Base-by-base conservation (phyloP, 805 yeast genomes). In the Candida tibetensis region DNA sequence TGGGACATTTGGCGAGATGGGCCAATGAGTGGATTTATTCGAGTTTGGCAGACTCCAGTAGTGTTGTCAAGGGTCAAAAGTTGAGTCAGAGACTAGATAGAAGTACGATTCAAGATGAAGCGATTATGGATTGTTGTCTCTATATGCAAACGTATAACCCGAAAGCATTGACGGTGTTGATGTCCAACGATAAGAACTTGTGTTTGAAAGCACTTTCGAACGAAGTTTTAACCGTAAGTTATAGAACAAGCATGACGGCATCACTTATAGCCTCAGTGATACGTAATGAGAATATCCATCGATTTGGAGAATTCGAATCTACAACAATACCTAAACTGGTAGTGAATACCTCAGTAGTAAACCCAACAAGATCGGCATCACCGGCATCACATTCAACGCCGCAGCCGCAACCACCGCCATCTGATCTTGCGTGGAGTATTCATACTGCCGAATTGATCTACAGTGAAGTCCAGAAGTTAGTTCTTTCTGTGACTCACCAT, bases 181-280 rank as follows among this genome's bases (percentile, higher is more conserved):
- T 89, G 42, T 82, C 96, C 0, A 85, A 90, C 55, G 97, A 90
- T 57, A 83, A 80, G 48, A 90, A 89, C 54, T 66, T 90, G 6
- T 87, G 96, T 57, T 58, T 77, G 45, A 85, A 84, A 57, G 95
- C 96, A 0, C 60, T 88, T 31, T 60, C 82, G 2, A 81, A 86
- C 51, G 80, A 69, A 2, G 55, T 85, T 0, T 58, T 79, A 30
- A 87, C 95, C 0, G 81, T 88, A 1, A 73, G 78, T 12, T 76
- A 53, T 42, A 53, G 71, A n/a, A 44, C 55, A 7, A 62, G 53
- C 7, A 73, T 78, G 79, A 63, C 62, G 7, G 72, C 76, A 0
- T 47, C 54, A 10, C 37, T 68, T 18, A 74, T 78, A 13, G 73
- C 73, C 0, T 51, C 60, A 15, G 67, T 57, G 12, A 59, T 76